These are phyloP conservation scores for Galerina sulciceps DNA, from an alignment of 768 basidiomycete genomes.

Conservation along the genomic window DNA sequence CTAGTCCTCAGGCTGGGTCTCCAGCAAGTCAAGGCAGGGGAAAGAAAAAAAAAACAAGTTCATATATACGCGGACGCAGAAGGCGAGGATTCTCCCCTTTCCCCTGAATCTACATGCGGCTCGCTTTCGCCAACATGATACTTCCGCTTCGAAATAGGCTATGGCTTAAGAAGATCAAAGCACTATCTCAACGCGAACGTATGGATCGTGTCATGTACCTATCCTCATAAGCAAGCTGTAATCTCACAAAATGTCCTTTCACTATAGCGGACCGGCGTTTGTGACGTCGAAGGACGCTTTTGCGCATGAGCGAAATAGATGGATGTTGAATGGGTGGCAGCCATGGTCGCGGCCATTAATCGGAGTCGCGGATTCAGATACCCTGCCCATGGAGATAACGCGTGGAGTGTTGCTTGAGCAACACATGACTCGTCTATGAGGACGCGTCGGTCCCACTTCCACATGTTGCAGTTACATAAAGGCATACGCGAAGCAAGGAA, in stretches of 20 bases:
- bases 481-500: too few species aligned
- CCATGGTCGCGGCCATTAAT: constrained; percentile 8
- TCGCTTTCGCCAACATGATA: constrained; percentile 12
- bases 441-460: constrained; percentile 5
- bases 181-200: not conserved
- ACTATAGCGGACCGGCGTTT: constrained; percentile 8
- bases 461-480: constrained; percentile 1
- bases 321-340: too few species aligned
- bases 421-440: constrained; percentile 7
- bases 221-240: not conserved
- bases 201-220: constrained; percentile 7
- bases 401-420: not conserved
- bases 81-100: constrained; percentile 21
- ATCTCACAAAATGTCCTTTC: constrained; percentile 1
- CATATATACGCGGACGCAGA: constrained; percentile 8
- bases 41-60: constrained; percentile 4
- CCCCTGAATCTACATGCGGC: constrained; percentile 18
- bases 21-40: not conserved
- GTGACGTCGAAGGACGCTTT: not conserved
- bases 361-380: not conserved
- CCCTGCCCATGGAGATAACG: constrained; percentile 12
- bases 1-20: not conserved
- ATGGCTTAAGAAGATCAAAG: not conserved
- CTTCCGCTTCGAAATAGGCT: constrained; percentile 11
- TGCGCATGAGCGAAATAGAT: not conserved